Percentiles rank a stretch among this genome's conserved stretches.
Conservation (phyloP, 2,329 filamentous ascomycete genomes). For the Claviceps purpurea region DNA sequence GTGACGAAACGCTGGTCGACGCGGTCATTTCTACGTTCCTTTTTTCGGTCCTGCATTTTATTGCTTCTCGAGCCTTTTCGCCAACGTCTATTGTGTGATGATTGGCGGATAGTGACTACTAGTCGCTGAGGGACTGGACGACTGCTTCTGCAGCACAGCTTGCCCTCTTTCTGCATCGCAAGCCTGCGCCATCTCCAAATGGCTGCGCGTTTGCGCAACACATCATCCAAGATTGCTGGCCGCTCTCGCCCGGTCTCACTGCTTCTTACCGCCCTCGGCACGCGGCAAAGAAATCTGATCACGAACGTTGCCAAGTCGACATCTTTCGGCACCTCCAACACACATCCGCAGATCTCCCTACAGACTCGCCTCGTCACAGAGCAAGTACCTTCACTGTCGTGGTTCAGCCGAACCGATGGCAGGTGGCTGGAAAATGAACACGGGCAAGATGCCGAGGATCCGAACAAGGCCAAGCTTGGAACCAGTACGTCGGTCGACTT, state of each 20-base stretch:
- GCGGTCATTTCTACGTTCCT: background rate
- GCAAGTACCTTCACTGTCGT: constrained; percentile 8
- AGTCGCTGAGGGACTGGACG: background rate
- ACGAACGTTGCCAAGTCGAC: background rate
- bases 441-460: constrained; percentile 28
- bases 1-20: background rate
- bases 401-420: constrained; percentile 20
- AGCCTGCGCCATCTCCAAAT: constrained; percentile 14
- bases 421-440: constrained; percentile 13
- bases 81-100: background rate
- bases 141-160: background rate
- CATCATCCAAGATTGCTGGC: constrained; percentile 12
- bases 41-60: background rate
- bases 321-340: background rate
- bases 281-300: background rate
- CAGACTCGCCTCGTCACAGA: constrained; percentile 3
- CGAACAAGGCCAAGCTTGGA: constrained; percentile 49
- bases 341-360: background rate
- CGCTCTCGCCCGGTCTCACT: background rate
- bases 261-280: background rate
- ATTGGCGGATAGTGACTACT: too few species aligned
- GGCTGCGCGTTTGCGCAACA: constrained; percentile 15
- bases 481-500: constrained; percentile 33
- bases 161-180: background rate
- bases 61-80: background rate